A percentile compares a stretch with the other conserved stretches of the same genome.
Evolutionary conservation across 2,329 filamentous ascomycete genomes (phyloP).

Genomic region (Aspergillus tubingensis): DNA sequence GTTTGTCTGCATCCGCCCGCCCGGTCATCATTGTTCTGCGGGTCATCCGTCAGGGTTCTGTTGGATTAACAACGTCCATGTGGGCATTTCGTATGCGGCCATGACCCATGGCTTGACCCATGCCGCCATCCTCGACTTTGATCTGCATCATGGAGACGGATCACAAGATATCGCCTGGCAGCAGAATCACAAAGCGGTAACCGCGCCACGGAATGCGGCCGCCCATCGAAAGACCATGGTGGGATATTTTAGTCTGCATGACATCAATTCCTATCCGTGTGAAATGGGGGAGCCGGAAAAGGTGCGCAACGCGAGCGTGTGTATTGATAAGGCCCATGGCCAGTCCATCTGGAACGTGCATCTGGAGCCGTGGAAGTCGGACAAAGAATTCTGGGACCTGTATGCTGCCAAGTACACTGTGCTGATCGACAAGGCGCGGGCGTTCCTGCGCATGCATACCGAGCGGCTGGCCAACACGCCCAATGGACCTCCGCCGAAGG

Average conservation of each 20-base stretch:
- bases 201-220: slow-evolving; percentile 68
- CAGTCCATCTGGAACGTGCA: slow-evolving; percentile 98
- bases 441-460: slow-evolving; percentile 74
- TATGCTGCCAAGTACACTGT: slow-evolving; percentile 78
- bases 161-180: slow-evolving; percentile 93
- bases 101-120: slow-evolving; percentile 85
- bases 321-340: slow-evolving; percentile 89
- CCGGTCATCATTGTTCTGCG: slow-evolving; percentile 92
- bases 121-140: slow-evolving; percentile 89
- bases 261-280: slow-evolving; percentile 98
- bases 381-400: slow-evolving; percentile 82
- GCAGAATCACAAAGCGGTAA: slow-evolving; percentile 72
- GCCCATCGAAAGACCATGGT: slow-evolving; percentile 82
- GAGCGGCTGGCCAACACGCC: slow-evolving; percentile 60
- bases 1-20: slow-evolving; percentile 89
- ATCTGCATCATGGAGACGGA: slow-evolving; percentile 91
- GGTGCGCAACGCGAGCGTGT: slow-evolving; percentile 88
- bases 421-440: slow-evolving; percentile 77
- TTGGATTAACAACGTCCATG: slow-evolving; percentile 98
- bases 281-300: slow-evolving; percentile 93
- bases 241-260: slow-evolving; percentile 94
- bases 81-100: slow-evolving; percentile 89
- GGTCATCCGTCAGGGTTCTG: slow-evolving; percentile 92
- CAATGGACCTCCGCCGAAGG: slow-evolving; percentile 67
- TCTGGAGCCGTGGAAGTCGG: slow-evolving; percentile 79